phyloP scores from a whole-genome alignment of 2,329 filamentous ascomycete species.

The Phaeoacremonium minimum region DNA sequence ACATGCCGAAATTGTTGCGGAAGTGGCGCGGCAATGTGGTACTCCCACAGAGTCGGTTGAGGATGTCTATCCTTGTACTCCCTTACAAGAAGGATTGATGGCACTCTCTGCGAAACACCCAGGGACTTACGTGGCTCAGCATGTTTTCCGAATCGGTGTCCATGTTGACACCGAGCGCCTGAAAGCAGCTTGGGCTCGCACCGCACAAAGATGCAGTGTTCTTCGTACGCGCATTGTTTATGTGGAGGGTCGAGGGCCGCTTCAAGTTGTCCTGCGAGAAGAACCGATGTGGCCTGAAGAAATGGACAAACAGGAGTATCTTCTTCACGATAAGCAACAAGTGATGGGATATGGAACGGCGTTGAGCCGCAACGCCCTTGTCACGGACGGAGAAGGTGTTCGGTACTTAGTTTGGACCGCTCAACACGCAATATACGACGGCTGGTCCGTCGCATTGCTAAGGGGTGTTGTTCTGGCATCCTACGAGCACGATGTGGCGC shows the following conservation, averaged over 20 bases:
- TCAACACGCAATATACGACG: too few species aligned
- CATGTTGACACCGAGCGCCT: conserved; percentile 13
- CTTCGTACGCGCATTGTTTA: conserved; percentile 24
- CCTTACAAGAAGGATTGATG: conserved; percentile 29
- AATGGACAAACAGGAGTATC: too few species aligned
- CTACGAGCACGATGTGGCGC: conserved; percentile 9
- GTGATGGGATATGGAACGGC: too few species aligned
- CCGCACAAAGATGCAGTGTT: conserved; percentile 17
- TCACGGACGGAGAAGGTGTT: too few species aligned
- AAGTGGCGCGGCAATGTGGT: background rate
- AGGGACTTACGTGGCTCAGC: conserved; percentile 25
- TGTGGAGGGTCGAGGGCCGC: conserved; percentile 21
- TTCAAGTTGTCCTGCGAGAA: conserved; percentile 20
- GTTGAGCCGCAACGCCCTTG: too few species aligned
- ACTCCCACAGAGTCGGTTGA: conserved; percentile 16
- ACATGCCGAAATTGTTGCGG: too few species aligned
- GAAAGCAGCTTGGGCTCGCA: conserved; percentile 19
- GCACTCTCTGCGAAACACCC: conserved; percentile 21
- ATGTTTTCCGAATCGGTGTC: conserved; percentile 11
- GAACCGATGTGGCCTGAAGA: too few species aligned
- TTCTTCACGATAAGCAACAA: too few species aligned
- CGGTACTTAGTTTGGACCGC: too few species aligned
- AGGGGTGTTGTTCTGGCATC: too few species aligned
- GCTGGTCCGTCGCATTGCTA: too few species aligned
- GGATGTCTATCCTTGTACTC: conserved; percentile 29